Evolutionary conservation across 371 early-diverging fungal genomes (phyloP).

Genomic region (Apophysomyces sp.): DNA sequence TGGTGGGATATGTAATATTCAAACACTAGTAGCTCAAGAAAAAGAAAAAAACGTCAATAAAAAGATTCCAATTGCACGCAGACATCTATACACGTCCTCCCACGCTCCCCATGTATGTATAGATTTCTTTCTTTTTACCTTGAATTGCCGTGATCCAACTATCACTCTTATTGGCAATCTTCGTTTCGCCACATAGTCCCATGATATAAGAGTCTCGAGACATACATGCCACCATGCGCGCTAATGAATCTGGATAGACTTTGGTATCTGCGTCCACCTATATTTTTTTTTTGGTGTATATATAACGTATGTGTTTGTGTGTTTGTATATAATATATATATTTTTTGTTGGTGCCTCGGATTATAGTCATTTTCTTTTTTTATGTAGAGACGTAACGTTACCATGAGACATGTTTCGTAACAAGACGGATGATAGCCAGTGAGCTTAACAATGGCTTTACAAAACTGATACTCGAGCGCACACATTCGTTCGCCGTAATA

Average conservation of each 20-base stretch:
- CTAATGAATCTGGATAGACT: slow-evolving; percentile 79
- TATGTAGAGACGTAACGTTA: too few species aligned
- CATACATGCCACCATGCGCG: slow-evolving; percentile 80
- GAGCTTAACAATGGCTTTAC: slow-evolving; percentile 84
- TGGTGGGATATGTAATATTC: slow-evolving; percentile 98
- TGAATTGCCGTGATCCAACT: slow-evolving; percentile 94
- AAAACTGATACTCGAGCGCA: slow-evolving; percentile 94
- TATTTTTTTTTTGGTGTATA: neutral
- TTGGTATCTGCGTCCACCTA: slow-evolving; percentile 96
- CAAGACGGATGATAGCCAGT: slow-evolving; percentile 80
- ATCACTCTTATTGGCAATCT: slow-evolving; percentile 81
- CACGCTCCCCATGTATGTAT: neutral
- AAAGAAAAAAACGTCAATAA: neutral
- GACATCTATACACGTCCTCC: too few species aligned
- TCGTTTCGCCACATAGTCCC: slow-evolving; percentile 89
- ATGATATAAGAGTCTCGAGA: slow-evolving; percentile 75
- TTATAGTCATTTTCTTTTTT: neutral
- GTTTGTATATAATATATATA: too few species aligned
- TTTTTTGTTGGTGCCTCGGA: too few species aligned
- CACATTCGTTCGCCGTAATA: slow-evolving; percentile 95
- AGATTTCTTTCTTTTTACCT: slow-evolving; percentile 29
- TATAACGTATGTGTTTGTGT: neutral
- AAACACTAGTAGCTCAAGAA: slow-evolving; percentile 64
- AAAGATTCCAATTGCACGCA: too few species aligned
- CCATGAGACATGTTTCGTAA: slow-evolving; percentile 94